These are phyloP conservation scores for Anacardium occidentale DNA, from an alignment of 345 rosid species.

Conservation along the genomic window DNA sequence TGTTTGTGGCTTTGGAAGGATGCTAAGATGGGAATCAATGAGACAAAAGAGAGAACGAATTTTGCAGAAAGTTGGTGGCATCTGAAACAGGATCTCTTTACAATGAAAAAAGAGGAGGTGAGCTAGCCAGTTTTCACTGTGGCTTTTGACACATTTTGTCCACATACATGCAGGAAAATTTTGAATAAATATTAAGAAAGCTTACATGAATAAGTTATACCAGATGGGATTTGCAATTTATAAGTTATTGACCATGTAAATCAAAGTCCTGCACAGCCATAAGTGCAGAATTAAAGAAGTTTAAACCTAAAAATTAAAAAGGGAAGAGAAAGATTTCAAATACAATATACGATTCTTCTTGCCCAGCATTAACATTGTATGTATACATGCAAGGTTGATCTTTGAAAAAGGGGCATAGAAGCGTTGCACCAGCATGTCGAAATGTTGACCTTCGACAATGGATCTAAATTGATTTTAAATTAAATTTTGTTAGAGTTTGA, in stretches of 20 bases:
- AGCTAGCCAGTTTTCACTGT: background rate
- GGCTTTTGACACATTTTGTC: conserved; percentile 18
- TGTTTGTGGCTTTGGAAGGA: conserved; percentile 34
- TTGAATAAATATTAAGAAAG: background rate
- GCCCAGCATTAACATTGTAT: background rate
- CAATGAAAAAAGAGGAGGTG: background rate
- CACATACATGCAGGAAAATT: conserved; percentile 8
- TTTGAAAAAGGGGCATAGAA: too few relatives aligned
- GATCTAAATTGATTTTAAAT: too few relatives aligned
- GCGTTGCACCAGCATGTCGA: too few relatives aligned
- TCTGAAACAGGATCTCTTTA: conserved; percentile 22
- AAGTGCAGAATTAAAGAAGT: too few relatives aligned
- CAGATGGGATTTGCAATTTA: background rate
- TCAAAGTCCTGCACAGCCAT: too few relatives aligned
- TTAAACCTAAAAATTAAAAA: too few relatives aligned
- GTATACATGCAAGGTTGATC: too few relatives aligned
- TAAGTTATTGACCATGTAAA: background rate
- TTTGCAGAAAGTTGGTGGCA: conserved; percentile 28
- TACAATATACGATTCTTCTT: background rate
- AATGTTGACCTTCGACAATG: too few relatives aligned
- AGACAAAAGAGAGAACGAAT: conserved; percentile 31
- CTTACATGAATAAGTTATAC: background rate
- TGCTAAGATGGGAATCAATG: conserved; percentile 4
- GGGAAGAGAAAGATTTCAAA: too few relatives aligned
- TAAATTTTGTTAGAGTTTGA: too few relatives aligned